Evolutionary conservation across 768 basidiomycete genomes (phyloP), one percentile per base, ranked within the genome.

Genomic region (Leccinum aurantiacum): DNA sequence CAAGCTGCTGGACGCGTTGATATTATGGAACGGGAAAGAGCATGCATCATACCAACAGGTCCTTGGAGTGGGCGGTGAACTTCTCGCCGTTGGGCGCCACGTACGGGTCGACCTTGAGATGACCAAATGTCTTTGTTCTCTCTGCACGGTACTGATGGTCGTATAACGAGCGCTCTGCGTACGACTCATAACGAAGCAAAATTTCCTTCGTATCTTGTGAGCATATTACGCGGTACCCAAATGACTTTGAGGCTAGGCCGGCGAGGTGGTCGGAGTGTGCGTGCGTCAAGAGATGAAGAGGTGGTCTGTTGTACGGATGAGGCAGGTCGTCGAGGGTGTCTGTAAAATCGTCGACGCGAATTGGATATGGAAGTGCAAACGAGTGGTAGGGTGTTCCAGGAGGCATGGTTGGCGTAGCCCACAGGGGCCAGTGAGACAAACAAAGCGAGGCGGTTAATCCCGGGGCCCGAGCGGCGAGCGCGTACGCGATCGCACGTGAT

Each of bases 211-310:
- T 88, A 71, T 94, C 90, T 6, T 78, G 73, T 0, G 94, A 93
- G 74, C 93, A 95, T 57, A 91, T 74, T 9, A 97, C 84, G 2
- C 76, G 78, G 47, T 85, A 84, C 3, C 82, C 85, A 68, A 95
- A 95, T 0, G 86, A 87, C 59, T 86, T 84, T 24, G 90, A 83
- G 19, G 86, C 80, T 27, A 97, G 80, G 4, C 95, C 94, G 47
- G 74, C 75, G 55, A 93, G 80, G 69, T 97, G 95, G 74, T 96
- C 95, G 0, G 93, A 82, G 74, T 96, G 95, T 0, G 93, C 91
- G 69, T 97, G 94, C 0, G 89, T 86, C 56, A 97, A 82, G n/a
- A 97, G 82, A 70, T 92, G 84, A 11, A 94, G 73, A 9, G 77
- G 70, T 2, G 77, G 74, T 61, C 69, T 63, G 53, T 74, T 78